These are phyloP conservation scores for Hygrophila difformis DNA, from an alignment of 257 asterid genomes.

Conservation along the genomic window DNA sequence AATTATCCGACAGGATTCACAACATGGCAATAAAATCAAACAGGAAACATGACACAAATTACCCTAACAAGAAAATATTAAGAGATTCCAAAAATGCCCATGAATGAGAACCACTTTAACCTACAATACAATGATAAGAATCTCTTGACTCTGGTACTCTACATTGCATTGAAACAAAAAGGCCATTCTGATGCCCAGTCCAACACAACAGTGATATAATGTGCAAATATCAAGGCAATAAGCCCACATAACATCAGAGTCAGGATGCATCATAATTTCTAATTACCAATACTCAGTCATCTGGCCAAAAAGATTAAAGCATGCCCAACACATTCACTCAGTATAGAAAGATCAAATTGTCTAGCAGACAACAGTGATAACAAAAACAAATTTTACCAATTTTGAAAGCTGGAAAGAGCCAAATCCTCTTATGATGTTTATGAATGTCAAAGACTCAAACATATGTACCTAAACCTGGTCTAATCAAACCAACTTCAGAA, in stretches of 20 bases:
- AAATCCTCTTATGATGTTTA: too few relatives aligned
- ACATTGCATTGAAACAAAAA: too few relatives aligned
- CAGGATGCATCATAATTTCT: not conserved
- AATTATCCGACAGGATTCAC: too few relatives aligned
- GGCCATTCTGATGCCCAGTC: too few relatives aligned
- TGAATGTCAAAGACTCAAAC: too few relatives aligned
- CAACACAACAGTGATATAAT: too few relatives aligned
- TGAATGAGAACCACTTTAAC: conserved; percentile 75
- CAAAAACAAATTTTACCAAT: not conserved
- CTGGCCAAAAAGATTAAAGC: too few relatives aligned
- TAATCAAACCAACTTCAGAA: too few relatives aligned
- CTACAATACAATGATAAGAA: conserved; percentile 60
- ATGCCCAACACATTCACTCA: conserved; percentile 6
- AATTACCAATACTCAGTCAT: too few relatives aligned
- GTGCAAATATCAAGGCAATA: not conserved
- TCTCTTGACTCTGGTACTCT: conserved; percentile 23
- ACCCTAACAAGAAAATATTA: conserved; percentile 71
- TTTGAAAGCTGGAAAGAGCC: not conserved
- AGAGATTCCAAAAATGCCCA: conserved; percentile 88
- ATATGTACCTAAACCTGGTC: too few relatives aligned
- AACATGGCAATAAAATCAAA: conserved; percentile 18
- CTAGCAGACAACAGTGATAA: not conserved
- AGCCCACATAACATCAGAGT: conserved; percentile 3
- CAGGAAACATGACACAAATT: conserved; percentile 48
- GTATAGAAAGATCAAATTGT: not conserved